Conservation (phyloP, 176 grass and related monocot genomes). For the Aechmea fasciata region DNA sequence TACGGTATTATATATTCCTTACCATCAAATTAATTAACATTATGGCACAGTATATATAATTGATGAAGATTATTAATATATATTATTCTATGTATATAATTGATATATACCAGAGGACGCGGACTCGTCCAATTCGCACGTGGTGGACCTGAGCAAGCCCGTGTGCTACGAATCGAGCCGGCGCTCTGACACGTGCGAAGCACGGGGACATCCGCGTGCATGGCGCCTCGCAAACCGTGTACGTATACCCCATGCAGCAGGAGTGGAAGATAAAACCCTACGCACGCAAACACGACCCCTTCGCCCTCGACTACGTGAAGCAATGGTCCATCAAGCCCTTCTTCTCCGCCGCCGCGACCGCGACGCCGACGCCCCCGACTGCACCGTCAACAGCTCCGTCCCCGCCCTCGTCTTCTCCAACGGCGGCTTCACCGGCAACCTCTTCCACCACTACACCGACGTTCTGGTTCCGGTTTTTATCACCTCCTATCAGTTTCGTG, state of each 20-base stretch:
- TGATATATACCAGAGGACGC: conserved; percentile 19
- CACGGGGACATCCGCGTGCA: conserved; percentile 51
- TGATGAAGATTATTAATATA: too few species aligned
- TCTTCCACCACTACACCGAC: conserved; percentile 90
- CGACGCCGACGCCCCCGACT: conserved; percentile 31
- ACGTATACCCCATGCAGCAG: conserved; percentile 35
- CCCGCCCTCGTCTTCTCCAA: conserved; percentile 76
- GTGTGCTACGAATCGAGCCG: conserved; percentile 43
- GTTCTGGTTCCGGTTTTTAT: conserved; percentile 71
- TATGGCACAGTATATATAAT: too few species aligned
- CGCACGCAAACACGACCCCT: conserved; percentile 52
- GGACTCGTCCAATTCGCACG: background rate
- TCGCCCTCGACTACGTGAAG: conserved; percentile 55
- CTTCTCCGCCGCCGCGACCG: background rate
- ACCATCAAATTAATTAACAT: too few species aligned
- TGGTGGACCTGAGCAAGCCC: conserved; percentile 20
- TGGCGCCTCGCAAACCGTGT: conserved; percentile 50
- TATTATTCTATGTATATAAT: too few species aligned
- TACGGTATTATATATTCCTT: too few species aligned
- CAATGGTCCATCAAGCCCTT: conserved; percentile 62
- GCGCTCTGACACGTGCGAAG: conserved; percentile 43
- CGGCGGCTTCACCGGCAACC: conserved; percentile 78
- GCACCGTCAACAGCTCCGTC: conserved; percentile 53
- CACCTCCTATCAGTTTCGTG: conserved; percentile 42
- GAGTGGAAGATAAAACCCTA: conserved; percentile 73